phyloP scores from a whole-genome alignment of 805 yeast genomes.

The Spathaspora gorwiae region DNA sequence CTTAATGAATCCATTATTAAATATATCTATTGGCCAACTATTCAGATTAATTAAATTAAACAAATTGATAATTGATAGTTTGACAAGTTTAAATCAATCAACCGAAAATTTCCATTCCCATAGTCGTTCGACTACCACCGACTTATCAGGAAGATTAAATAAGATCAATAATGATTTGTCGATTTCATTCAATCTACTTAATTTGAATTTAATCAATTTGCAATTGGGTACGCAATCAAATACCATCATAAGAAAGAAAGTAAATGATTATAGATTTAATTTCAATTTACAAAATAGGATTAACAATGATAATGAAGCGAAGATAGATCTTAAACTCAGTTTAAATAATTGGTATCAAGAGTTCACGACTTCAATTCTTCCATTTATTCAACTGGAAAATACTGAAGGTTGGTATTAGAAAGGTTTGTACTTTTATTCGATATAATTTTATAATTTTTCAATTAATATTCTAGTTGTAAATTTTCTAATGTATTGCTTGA shows the following conservation, averaged over 20 bases:
- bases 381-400: constrained; percentile 27
- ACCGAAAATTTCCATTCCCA: neutral
- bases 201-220: constrained; percentile 17
- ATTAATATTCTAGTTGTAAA: no score
- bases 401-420: constrained; percentile 31
- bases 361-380: constrained; percentile 16
- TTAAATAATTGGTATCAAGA: constrained; percentile 17
- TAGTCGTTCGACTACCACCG: constrained; percentile 8
- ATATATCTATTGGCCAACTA: constrained; percentile 28
- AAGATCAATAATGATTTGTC: constrained; percentile 37
- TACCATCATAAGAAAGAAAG: constrained; percentile 19
- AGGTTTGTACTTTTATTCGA: no score
- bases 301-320: neutral
- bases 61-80: constrained; percentile 31
- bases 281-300: constrained; percentile 13
- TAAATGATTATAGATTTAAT: constrained; percentile 22
- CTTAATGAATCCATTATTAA: constrained; percentile 27
- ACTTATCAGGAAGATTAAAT: constrained; percentile 23
- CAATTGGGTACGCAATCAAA: constrained; percentile 23
- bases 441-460: no score
- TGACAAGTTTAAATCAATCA: constrained; percentile 13
- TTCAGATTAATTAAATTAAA: constrained; percentile 31
- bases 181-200: constrained; percentile 28
- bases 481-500: no score
- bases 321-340: constrained; percentile 3